Base-by-base conservation (phyloP, 2,329 filamentous ascomycete species). In the Fonsecaea pedrosoi region DNA sequence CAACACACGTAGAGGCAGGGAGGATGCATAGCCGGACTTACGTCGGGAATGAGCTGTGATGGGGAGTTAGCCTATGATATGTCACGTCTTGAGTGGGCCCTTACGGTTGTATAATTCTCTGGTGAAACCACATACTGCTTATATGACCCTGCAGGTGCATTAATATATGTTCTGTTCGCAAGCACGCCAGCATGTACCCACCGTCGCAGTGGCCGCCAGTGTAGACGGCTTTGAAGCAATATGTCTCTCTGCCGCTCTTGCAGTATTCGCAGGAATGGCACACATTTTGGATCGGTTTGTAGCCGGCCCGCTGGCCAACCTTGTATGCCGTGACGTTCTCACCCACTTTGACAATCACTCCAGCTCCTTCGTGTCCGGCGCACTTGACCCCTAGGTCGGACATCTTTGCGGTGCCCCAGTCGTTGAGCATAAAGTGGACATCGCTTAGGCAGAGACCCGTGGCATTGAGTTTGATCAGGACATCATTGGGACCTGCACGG, bases 401-500 rank as follows among this genome's bases (percentile, higher is more conserved):
- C 82, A 84, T 85, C n/a, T 77, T 76, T 0, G 81, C 81, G 0
- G 80, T 62, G 0, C 79, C 81, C 76, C 84, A 81, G 72, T 88
- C 85, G 62, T 82, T 82, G 56, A 83, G 68, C 83, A 87, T 86
- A 75, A 83, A 83, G 72, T 88, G 85, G 18, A 88, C 75, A 70
- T 88, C 86, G 38, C 80, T 82, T 67, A 83, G 82, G 77, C 86
- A 88, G 57, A 88, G 79, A 0, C 86, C 86, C 1, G 85, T 88
- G 32, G 80, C 80, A 65, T 87, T 88, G 60, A 88, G 78, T 61
- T 82, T 83, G 72, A 88, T 79, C 9, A 88, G 79, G 25, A 88
- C 76, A 66, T 88, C 85, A 58, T 86, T 79, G 7, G 82, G 82
- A 12, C 82, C 83, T 84, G 66, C 13, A 48, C 54, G n/a, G 18